Percentiles rank a stretch among this genome's conserved stretches.
Conservation (phyloP, 768 basidiomycete species). For the Amylocystis lapponica region DNA sequence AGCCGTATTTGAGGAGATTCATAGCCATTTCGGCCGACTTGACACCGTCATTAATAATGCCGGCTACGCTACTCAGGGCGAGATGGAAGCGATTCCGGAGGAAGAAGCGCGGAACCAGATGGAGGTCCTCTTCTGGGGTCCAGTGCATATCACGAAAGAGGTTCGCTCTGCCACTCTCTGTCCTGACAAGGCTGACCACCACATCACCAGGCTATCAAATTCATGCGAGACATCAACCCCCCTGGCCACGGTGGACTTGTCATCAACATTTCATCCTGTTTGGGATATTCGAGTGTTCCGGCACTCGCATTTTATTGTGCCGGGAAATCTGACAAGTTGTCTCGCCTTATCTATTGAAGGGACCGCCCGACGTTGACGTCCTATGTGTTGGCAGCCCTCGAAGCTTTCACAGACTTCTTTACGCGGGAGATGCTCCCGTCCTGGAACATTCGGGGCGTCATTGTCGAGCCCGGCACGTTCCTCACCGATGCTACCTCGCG, state of each 20-base stretch:
- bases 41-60: slow-evolving; percentile 27
- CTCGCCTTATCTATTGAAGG: not conserved
- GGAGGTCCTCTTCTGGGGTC: slow-evolving; percentile 41
- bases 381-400: slow-evolving; percentile 6
- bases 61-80: slow-evolving; percentile 21
- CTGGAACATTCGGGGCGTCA: slow-evolving; percentile 14
- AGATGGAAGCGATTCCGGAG: slow-evolving; percentile 32
- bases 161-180: slow-evolving; percentile 17
- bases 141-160: slow-evolving; percentile 32
- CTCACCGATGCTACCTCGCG: slow-evolving; percentile 11
- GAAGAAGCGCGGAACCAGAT: slow-evolving; percentile 29
- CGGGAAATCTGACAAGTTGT: slow-evolving; percentile 29
- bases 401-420: slow-evolving; percentile 15
- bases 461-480: slow-evolving; percentile 17
- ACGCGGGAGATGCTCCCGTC: slow-evolving; percentile 12
- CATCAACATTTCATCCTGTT: slow-evolving; percentile 28
- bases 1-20: slow-evolving; percentile 8
- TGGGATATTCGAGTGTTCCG: slow-evolving; percentile 27
- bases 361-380: not conserved
- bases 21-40: slow-evolving; percentile 22
- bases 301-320: slow-evolving; percentile 28
- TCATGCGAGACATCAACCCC: slow-evolving; percentile 12
- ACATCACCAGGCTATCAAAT: slow-evolving; percentile 8
- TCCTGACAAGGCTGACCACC: not conserved
- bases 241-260: slow-evolving; percentile 16